Base-by-base conservation (phyloP, 2,329 filamentous ascomycete species). In the Colletotrichum cuscutae region DNA sequence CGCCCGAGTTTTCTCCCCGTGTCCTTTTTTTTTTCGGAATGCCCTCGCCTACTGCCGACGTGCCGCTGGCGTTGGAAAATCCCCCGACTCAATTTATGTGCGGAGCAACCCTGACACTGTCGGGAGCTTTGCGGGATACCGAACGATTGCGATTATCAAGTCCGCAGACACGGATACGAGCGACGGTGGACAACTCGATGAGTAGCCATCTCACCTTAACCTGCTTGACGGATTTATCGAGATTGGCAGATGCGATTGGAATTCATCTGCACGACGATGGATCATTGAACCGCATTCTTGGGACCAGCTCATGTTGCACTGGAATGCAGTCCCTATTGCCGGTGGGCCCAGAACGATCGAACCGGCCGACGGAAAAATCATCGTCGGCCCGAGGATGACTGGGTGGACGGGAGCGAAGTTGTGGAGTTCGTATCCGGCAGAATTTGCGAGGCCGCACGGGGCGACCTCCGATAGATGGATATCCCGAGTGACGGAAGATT, bases 21-120 rank as follows among this genome's bases (percentile, higher is more conserved):
- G 15, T 24, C 49, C 46, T 65, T 58, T 52, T 52, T 58, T 52
- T 52, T 60, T 71, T 12, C 49, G 32, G 59, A 69, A 64, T 69
- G 28, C 30, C 65, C 42, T 64, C 59, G 69, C 65, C 58, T 64
- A 26, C 22, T 56, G 59, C 69, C 65, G 69, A 35, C 28, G 42
- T 56, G 37, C 65, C 65, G 69, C 35, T 37, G 28, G 49, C 22
- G 19, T 22, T 52, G 46, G 5, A n/a, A 37, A 15, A 52, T 8
- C 7, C 11, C 11, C 24, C 30, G 63, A 4, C 46, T 57, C 26
- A n/a, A 46, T 58, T 53, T 54, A 35, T 32, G 19, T 66, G 53
- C 12, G 35, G 32, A 19, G 32, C 9, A 3, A 19, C n/a, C 7
- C 28, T 30, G 28, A 19, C 42, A 5, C 19, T 49, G 6, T 49